Conservation (phyloP, 495 filamentous ascomycete genomes). For the Aspergillus mulundensis region DNA sequence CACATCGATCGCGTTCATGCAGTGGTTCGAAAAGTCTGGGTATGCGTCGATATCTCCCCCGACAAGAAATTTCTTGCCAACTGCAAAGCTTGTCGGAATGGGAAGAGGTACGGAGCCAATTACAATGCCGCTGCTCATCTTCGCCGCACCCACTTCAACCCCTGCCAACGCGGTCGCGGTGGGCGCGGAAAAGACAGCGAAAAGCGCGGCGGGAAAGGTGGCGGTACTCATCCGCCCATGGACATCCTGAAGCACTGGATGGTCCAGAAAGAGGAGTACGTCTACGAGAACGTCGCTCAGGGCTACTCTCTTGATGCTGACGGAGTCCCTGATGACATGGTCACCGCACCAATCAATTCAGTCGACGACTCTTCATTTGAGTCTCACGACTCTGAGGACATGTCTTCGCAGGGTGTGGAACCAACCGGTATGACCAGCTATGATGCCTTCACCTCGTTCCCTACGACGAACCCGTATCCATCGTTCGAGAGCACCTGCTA, state of each 20-base stretch:
- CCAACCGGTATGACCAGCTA: conserved; percentile 28
- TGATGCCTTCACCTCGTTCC: conserved; percentile 23
- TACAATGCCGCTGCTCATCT: conserved; percentile 96
- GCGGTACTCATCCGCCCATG: conserved; percentile 81
- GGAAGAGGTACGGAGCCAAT: conserved; percentile 84
- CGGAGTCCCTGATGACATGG: conserved; percentile 19
- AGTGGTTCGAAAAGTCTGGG: conserved; percentile 68
- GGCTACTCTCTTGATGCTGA: conserved; percentile 17
- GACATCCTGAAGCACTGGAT: conserved; percentile 79
- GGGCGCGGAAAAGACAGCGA: conserved; percentile 54
- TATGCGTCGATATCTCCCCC: conserved; percentile 66
- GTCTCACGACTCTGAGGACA: conserved; percentile 11
- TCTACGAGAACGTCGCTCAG: conserved; percentile 29
- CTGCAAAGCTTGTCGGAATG: conserved; percentile 78
- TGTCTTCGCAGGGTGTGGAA: conserved; percentile 24
- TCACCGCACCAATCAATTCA: conserved; percentile 5
- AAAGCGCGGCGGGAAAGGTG: conserved; percentile 77
- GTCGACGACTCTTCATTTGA: conserved; percentile 17
- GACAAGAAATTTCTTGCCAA: conserved; percentile 64
- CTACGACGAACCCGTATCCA: conserved; percentile 24
- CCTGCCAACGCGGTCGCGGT: conserved; percentile 51
- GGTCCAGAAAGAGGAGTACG: conserved; percentile 57
- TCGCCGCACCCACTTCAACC: conserved; percentile 81
- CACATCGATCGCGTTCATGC: conserved; percentile 81
- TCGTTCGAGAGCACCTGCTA: conserved; percentile 35